These are phyloP conservation scores for Fragilariopsis cylindrus DNA, from an alignment of 108 stramenopile species.

Conservation along the genomic window DNA sequence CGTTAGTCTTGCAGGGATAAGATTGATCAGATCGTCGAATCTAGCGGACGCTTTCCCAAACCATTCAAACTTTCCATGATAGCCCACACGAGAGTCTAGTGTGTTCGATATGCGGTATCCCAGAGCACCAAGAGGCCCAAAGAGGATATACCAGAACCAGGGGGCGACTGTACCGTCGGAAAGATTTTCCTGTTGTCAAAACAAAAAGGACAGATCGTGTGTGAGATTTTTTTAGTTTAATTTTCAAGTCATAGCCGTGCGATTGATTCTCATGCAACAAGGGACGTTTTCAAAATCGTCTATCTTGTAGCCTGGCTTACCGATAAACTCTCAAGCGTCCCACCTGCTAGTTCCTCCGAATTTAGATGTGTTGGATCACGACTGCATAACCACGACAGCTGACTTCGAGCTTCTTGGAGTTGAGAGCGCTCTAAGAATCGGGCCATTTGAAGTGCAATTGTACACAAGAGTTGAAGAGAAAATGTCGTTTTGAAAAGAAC, in stretches of 20 bases:
- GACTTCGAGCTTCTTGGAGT: constrained; percentile 37
- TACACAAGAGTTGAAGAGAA: constrained; percentile 43
- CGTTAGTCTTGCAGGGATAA: constrained; percentile 43
- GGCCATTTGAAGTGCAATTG: constrained; percentile 53
- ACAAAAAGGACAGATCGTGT: not conserved
- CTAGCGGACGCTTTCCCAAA: constrained; percentile 49
- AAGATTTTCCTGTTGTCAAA: constrained; percentile 32
- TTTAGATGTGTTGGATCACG: constrained; percentile 45
- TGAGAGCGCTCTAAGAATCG: constrained; percentile 42
- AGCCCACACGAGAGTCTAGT: constrained; percentile 50
- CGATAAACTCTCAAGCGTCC: constrained; percentile 41
- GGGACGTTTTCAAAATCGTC: not conserved
- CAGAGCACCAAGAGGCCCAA: constrained; percentile 44
- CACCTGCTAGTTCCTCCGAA: constrained; percentile 38
- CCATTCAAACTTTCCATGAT: constrained; percentile 33
- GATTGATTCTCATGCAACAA: not conserved
- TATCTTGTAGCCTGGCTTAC: not conserved
- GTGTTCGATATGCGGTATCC: constrained; percentile 51
- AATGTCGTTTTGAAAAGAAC: constrained; percentile 40
- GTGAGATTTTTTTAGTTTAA: not conserved
- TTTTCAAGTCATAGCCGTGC: not conserved
- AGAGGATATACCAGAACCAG: constrained; percentile 44
- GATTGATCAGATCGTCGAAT: constrained; percentile 49
- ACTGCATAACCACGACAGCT: constrained; percentile 55
- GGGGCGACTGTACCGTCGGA: constrained; percentile 50